Conservation (phyloP, 2,329 filamentous ascomycete species). For the Colletotrichum eleusines region DNA sequence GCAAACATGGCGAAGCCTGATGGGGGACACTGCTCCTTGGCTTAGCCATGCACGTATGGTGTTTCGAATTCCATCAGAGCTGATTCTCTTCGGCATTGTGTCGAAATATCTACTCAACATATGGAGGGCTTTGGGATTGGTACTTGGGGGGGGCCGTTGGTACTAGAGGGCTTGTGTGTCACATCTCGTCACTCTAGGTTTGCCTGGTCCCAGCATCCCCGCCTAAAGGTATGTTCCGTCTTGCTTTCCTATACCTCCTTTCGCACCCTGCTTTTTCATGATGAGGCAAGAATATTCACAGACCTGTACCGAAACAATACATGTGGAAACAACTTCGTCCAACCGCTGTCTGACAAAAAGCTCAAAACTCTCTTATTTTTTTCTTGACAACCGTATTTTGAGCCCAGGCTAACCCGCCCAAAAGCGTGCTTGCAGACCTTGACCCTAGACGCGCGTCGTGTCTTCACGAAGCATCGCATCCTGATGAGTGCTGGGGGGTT, state of each 20-base stretch:
- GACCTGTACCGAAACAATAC: constrained; percentile 81
- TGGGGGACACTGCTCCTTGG: not conserved
- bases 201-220: too few relatives aligned
- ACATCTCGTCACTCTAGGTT: too few relatives aligned
- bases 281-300: constrained; percentile 81
- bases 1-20: constrained; percentile 52
- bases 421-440: not conserved
- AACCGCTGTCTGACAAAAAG: constrained; percentile 83
- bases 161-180: too few relatives aligned
- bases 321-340: constrained; percentile 81
- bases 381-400: not conserved
- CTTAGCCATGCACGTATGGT: not conserved
- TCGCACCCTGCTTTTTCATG: constrained; percentile 72
- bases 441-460: not conserved
- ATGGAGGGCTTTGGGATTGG: not conserved
- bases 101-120: not conserved
- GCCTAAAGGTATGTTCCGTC: constrained; percentile 55
- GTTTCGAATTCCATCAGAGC: not conserved
- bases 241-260: constrained; percentile 15
- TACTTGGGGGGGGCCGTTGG: too few relatives aligned
- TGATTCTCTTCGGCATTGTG: too few relatives aligned
- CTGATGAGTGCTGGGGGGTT: constrained; percentile 25
- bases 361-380: constrained; percentile 36
- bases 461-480: not conserved
- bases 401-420: constrained; percentile 19